phyloP scores from a whole-genome alignment of 2,329 filamentous ascomycete genomes.

The Hypoxylon sp. region DNA sequence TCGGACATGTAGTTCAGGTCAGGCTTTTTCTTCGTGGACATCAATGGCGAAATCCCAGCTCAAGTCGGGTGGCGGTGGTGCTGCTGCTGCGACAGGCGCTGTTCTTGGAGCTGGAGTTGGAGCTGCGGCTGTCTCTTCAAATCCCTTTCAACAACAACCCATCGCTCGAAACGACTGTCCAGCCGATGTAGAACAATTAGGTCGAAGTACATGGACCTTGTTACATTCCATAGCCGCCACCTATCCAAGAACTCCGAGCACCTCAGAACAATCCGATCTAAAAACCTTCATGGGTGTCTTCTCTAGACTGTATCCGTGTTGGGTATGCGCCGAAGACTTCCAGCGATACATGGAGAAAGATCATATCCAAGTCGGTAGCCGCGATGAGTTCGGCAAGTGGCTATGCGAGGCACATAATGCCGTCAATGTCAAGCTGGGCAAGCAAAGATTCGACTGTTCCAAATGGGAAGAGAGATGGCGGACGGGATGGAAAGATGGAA shows the following conservation, averaged over 20 bases:
- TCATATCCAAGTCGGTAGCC: slow-evolving; percentile 65
- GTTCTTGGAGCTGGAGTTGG: slow-evolving; percentile 43
- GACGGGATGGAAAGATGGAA: slow-evolving; percentile 81
- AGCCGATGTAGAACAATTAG: slow-evolving; percentile 86
- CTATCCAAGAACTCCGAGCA: slow-evolving; percentile 77
- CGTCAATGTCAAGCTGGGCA: slow-evolving; percentile 89
- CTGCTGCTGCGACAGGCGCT: slow-evolving; percentile 47
- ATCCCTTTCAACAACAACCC: slow-evolving; percentile 24
- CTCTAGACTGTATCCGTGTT: slow-evolving; percentile 90
- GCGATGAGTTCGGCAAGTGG: slow-evolving; percentile 81
- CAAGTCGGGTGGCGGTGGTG: slow-evolving; percentile 48
- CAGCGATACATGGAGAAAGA: slow-evolving; percentile 79
- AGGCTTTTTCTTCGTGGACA: slow-evolving; percentile 67
- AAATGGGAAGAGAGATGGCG: slow-evolving; percentile 95
- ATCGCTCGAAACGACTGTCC: slow-evolving; percentile 75
- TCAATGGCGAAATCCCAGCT: slow-evolving; percentile 59
- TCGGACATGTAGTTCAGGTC: slow-evolving; percentile 73
- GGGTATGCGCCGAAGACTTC: slow-evolving; percentile 94
- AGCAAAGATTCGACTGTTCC: slow-evolving; percentile 87
- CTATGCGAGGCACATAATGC: slow-evolving; percentile 88
- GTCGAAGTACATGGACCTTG: slow-evolving; percentile 90
- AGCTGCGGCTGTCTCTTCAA: slow-evolving; percentile 47
- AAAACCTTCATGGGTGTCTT: slow-evolving; percentile 81
- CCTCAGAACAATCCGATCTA: slow-evolving; percentile 77
- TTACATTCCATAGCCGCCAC: slow-evolving; percentile 89